Conservation (phyloP, 1,284 basidiomycete genomes). For the Kalmanozyma brasiliensis region DNA sequence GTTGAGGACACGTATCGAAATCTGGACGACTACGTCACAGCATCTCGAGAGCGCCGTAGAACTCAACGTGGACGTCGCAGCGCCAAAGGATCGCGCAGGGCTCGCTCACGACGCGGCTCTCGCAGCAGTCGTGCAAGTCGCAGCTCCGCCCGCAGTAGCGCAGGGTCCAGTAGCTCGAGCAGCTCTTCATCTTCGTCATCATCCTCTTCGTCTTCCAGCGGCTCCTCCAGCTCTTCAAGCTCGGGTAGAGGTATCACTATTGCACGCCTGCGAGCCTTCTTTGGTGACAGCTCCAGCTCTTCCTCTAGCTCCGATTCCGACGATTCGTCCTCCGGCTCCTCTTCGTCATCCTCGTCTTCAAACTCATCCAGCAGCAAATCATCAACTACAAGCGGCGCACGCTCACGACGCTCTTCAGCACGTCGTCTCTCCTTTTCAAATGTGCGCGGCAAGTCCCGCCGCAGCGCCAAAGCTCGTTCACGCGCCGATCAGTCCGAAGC, state of each 20-base stretch:
- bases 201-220: conserved; percentile 25
- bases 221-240: conserved; percentile 35
- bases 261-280: conserved; percentile 62
- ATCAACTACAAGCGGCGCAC: conserved; percentile 24
- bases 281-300: conserved; percentile 58
- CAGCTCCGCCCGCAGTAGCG: conserved; percentile 37
- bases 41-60: conserved; percentile 47
- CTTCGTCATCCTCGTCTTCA: conserved; percentile 26
- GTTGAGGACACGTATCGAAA: conserved; percentile 61
- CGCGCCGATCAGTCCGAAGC: conserved; percentile 40
- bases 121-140: conserved; percentile 43
- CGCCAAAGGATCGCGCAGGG: conserved; percentile 9
- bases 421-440: conserved; percentile 35
- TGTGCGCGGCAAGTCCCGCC: conserved; percentile 26
- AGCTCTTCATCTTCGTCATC: conserved; percentile 41
- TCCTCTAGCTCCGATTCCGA: conserved; percentile 41
- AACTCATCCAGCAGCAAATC: conserved; percentile 28
- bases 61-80: conserved; percentile 14
- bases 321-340: conserved; percentile 31
- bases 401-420: conserved; percentile 35
- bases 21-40: conserved; percentile 61
- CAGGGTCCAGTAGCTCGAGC: conserved; percentile 39
- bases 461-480: conserved; percentile 17
- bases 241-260: conserved; percentile 57
- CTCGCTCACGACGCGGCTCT: conserved; percentile 32